Evolutionary conservation across 306 rosid genomes (phyloP), one percentile per base, ranked within the genome.

Genomic region (Hylodesmum podocarpum): DNA sequence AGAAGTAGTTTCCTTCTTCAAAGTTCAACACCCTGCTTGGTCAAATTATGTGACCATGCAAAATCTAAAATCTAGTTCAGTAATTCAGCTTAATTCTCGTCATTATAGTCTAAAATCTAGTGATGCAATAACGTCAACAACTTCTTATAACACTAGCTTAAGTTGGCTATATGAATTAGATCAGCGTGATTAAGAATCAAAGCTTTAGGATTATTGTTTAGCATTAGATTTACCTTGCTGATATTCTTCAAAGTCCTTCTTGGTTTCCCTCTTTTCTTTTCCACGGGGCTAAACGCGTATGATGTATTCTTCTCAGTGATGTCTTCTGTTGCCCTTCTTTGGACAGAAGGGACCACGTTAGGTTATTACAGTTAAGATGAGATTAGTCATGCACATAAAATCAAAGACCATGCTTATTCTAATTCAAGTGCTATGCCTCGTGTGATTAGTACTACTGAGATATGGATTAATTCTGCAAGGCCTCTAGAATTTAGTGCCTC

Each of bases 21-120:
- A 66, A 46, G 82, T 54, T 72, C 71, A 19, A 24, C 70, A 31
- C 5, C 5, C 34, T 49, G 33, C 69, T 46, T 21, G 18, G 44
- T 80, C 70, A 39, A 53, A 43, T 66, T 51, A 27, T 51, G 53
- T 41, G 62, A 81, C 31, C 6, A 12, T 84, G 66, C 59, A 43
- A 33, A 61, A 62, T 65, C 71, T 14, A n/a, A n/a, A n/a, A n/a
- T n/a, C 10, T 5, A n/a, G 21, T 29, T 39, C 22, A 9, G 21
- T 33, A 57, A 40, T 29, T 58, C 43, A 31, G 53, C 49, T 43
- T 49, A 15, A 47, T 6, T 27, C 51, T 22, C 14, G 63, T 46
- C 50, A 18, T 69, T 10, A 6, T 31, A 14, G 53, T 31, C 29
- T 33, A 6, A 22, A 59, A 41, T 80, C 8, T 44, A 34, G 53